Evolutionary conservation across 441 rosid genomes (phyloP).

Genomic region (Corymbia citriodora): DNA sequence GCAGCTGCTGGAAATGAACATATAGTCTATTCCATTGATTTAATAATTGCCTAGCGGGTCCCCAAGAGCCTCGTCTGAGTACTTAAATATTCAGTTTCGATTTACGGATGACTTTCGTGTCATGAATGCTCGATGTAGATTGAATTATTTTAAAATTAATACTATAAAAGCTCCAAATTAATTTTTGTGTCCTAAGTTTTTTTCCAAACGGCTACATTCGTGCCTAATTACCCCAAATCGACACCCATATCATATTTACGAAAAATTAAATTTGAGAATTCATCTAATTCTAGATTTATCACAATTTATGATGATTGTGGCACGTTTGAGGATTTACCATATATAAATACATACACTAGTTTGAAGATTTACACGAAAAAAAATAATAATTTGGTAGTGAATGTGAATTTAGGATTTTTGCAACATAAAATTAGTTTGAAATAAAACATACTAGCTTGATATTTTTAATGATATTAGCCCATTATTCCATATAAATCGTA

Average conservation of each 20-base stretch:
- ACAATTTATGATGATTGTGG: no score
- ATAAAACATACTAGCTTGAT: rapidly evolving
- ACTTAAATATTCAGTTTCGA: not conserved
- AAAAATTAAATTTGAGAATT: no score
- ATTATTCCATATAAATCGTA: rapidly evolving
- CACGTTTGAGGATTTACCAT: no score
- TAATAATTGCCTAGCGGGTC: not conserved
- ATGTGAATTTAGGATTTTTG: no score
- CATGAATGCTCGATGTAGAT: not conserved
- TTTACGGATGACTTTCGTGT: not conserved
- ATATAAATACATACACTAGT: no score
- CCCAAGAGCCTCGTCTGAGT: not conserved
- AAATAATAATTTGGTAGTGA: no score
- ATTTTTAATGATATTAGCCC: not conserved
- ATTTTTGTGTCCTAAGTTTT: no score
- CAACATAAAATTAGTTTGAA: rapidly evolving
- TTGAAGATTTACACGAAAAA: rapidly evolving
- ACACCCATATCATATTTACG: rapidly evolving
- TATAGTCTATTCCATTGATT: not conserved
- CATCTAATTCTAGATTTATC: not conserved
- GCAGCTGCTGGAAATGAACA: not conserved
- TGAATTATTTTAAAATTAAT: no score
- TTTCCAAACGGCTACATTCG: no score
- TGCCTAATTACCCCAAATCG: no score
- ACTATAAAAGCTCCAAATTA: no score